A percentile compares a stretch with the other conserved stretches of the same genome.
phyloP scores from a whole-genome alignment of 768 basidiomycete genomes.

The Termitomyces sp. region DNA sequence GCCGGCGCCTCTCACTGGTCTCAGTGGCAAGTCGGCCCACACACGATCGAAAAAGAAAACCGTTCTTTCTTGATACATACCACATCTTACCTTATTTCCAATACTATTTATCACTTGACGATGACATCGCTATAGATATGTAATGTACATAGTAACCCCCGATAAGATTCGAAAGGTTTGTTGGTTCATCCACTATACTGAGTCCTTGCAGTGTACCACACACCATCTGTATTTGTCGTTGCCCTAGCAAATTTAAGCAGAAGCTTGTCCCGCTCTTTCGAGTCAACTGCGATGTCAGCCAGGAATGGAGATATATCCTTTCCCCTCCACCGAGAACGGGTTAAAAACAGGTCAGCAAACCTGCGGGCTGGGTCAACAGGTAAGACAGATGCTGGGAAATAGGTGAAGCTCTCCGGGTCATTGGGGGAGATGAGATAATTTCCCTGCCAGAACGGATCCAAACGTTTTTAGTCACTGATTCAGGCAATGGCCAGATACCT shows the following conservation, averaged over 20 bases:
- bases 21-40: slow-evolving; percentile 32
- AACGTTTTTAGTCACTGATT: background rate
- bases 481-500: slow-evolving; percentile 11
- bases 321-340: slow-evolving; percentile 68
- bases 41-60: slow-evolving; percentile 38
- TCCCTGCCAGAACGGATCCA: slow-evolving; percentile 64
- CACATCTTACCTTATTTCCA: background rate
- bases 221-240: slow-evolving; percentile 60
- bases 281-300: slow-evolving; percentile 74
- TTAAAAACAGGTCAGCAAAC: slow-evolving; percentile 87
- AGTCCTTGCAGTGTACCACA: slow-evolving; percentile 73
- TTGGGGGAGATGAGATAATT: slow-evolving; percentile 58
- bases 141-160: background rate
- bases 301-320: slow-evolving; percentile 84
- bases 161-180: background rate
- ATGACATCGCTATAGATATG: background rate
- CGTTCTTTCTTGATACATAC: slow-evolving; percentile 4
- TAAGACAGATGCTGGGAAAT: slow-evolving; percentile 74
- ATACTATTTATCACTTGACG: background rate
- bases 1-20: slow-evolving; percentile 36
- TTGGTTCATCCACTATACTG: slow-evolving; percentile 47
- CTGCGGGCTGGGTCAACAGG: slow-evolving; percentile 76
- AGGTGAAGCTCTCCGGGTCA: slow-evolving; percentile 43
- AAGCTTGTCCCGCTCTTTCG: slow-evolving; percentile 85
- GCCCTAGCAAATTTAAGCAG: slow-evolving; percentile 84